A percentile compares a stretch with the other conserved stretches of the same genome.
Conservation (phyloP, 202 grass and related monocot species). For the Zoysia matrella region DNA sequence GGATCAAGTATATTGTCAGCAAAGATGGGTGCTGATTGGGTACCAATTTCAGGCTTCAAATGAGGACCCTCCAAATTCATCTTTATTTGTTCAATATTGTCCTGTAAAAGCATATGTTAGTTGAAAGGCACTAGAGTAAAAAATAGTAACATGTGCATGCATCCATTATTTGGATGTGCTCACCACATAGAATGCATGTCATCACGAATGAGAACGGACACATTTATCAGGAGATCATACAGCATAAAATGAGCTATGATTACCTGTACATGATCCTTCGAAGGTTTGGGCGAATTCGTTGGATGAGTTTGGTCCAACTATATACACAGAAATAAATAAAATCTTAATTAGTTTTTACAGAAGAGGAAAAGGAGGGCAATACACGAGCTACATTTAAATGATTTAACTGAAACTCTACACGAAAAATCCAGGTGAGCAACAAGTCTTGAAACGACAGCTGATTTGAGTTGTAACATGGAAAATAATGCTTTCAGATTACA, state of each 20-base stretch:
- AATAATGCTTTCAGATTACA: not conserved
- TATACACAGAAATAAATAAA: slow-evolving; percentile 50
- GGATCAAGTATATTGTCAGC: slow-evolving; percentile 55
- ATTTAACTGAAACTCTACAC: slow-evolving; percentile 41
- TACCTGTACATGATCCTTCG: slow-evolving; percentile 72
- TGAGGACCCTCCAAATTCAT: slow-evolving; percentile 22
- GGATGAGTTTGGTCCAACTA: slow-evolving; percentile 70
- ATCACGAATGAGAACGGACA: slow-evolving; percentile 35
- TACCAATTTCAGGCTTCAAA: slow-evolving; percentile 56
- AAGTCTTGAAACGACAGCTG: slow-evolving; percentile 3
- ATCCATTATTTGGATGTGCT: slow-evolving; percentile 3
- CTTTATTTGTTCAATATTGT: slow-evolving; percentile 43
- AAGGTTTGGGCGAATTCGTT: slow-evolving; percentile 31
- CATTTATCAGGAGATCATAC: slow-evolving; percentile 10
- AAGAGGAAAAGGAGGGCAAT: slow-evolving; percentile 21
- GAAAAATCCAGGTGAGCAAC: slow-evolving; percentile 25
- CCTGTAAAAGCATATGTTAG: slow-evolving; percentile 46
- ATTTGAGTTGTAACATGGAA: not conserved
- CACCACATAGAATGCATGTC: slow-evolving; percentile 14
- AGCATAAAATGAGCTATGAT: slow-evolving; percentile 24
- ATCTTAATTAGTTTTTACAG: slow-evolving; percentile 26
- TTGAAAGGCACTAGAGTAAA: slow-evolving; percentile 31
- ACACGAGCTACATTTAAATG: not conserved
- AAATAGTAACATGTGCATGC: not conserved
- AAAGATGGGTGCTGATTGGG: slow-evolving; percentile 80